Base-by-base conservation (phyloP, 441 rosid genomes). In the Mallotus repandus region DNA sequence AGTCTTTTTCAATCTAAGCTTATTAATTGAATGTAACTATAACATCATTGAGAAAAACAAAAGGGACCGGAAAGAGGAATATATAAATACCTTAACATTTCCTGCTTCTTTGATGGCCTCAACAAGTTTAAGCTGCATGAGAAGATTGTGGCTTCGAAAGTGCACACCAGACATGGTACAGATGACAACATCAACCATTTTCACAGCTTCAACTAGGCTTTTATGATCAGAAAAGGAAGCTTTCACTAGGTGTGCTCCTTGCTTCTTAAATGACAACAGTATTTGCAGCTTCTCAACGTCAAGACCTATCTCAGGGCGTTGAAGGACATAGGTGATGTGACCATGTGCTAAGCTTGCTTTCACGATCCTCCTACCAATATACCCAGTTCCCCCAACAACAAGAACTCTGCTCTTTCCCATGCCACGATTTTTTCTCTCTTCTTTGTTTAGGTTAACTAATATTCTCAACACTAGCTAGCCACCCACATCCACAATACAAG, bases 81-180 rank as follows among this genome's bases (percentile, higher is more conserved):
- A 45, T 45, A 35, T 16, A 4, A 5, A 1, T 78, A 89, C 97
- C 96, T 91, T 89, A 10, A 93, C 79, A 29, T 91, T 93, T 66
- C 96, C 96, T 5, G 96, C 97, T 56, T 91, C 91, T 83, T 89
- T 90, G 79, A 93, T 91, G 79, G 98, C 97, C 5, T 90, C 84
- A n/a, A 91, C 91, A 19, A 94, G 91, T 77, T 85, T 87, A 75
- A 90, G 91, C 84, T 94, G 97, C 71, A 88, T n/a, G 72, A 85
- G 52, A 52, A 94, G 67, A 69, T 82, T 89, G 64, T 90, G 97
- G 74, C 83, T 83, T 59, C 91, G 79, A 62, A 90, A 90, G 56
- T 88, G 96, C 45, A 86, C 93, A 0, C 97, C 97, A 0, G 97
- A 94, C 78, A 94, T 83, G 81, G 97, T 77, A 71, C 88, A 89